Base-by-base conservation (phyloP, 148 eudicot species). In the Rhododendron ferrugineum region DNA sequence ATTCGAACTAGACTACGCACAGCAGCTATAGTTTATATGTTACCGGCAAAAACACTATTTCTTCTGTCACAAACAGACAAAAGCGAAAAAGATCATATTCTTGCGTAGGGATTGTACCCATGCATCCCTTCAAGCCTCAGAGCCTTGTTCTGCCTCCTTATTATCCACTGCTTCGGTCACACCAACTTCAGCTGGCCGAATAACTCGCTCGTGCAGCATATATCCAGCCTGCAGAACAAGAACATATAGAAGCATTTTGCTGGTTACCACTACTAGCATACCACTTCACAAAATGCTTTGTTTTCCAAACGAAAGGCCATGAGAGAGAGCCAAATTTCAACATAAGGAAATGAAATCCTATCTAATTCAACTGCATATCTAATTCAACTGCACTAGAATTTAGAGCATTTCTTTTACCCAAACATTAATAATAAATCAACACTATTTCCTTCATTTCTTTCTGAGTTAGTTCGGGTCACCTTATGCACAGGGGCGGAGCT, bases 141-240 rank as follows among this genome's bases (percentile, higher is more conserved):
- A 83, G 20, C 84, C 85, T 80, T 87, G 30, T 32, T 85, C 82
- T 64, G 88, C 88, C 82, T 90, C 89, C 70, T 83, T 85, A n/a
- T 84, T 89, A 87, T 91, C 92, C 50, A 32, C 73, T 44, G 89
- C 92, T 49, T 85, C 89, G 0, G 98, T 97, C 84, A 97, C 99
- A 37, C 99, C 99, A 80, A 97, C 99, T 89, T 97, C 99, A 68
- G 99, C 98, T 68, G 99, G 99, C 81, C 99, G 90, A 82, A 97
- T 87, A 81, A 97, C 87, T 86, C 99, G 91, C 77, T 94, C 98
- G 64, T 97, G 94, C 78, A 97, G 89, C 80, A 80, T 88, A 89
- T 94, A 97, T 46, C 99, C 98, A 30, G 93, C 87, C 99, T 97
- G 93, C 92, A 82, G 62, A 32, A 74, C 14, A 47, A 80, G 11